Evolutionary conservation across 495 filamentous ascomycete genomes (phyloP), one percentile per base, ranked within the genome.

Genomic region (Hypoxylon crocopeplum): DNA sequence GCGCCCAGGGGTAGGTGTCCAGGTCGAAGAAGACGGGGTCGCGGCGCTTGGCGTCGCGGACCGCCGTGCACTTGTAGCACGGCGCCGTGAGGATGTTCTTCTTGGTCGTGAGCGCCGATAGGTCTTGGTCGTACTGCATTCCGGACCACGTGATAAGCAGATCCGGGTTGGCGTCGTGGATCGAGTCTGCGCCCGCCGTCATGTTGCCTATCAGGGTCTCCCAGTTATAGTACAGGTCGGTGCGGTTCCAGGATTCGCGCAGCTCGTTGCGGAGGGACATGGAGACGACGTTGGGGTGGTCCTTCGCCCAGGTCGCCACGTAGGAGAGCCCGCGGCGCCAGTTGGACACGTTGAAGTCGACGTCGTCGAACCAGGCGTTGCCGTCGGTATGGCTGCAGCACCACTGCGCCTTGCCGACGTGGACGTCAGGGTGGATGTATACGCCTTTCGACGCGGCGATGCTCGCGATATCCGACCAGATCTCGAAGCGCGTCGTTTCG

Each of bases 351-450:
- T 79, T 67, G 63, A 86, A 84, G 49, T 78, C 74, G 1, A 71
- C 69, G 47, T 84, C 81, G 12, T 79, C 80, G 45, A 84, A 84
- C 83, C 81, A 86, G 12, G 79, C 65, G 62, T 83, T 83, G 0
- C 83, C 83, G 63, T 86, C 83, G 0, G 61, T 71, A 16, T 70
- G 67, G 13, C 69, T 71, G 53, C 82, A 84, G 70, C 83, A 85
- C 81, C 82, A 85, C 30, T 76, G 72, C 5, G 78, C 83, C 63
- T 82, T 84, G 20, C 78, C 78, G 44, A 85, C 78, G 47, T 85
- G 82, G 46, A 84, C 83, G 54, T 84, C 82, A 0, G 84, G 74
- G 34, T 82, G 79, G 7, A 85, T 71, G 40, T 80, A 81, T n/a
- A 85, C 73, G 0, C 70, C 71, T 34, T 81, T 75, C 1, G 61